phyloP scores from a whole-genome alignment of 1,284 basidiomycete species.

The Testicularia cyperi region DNA sequence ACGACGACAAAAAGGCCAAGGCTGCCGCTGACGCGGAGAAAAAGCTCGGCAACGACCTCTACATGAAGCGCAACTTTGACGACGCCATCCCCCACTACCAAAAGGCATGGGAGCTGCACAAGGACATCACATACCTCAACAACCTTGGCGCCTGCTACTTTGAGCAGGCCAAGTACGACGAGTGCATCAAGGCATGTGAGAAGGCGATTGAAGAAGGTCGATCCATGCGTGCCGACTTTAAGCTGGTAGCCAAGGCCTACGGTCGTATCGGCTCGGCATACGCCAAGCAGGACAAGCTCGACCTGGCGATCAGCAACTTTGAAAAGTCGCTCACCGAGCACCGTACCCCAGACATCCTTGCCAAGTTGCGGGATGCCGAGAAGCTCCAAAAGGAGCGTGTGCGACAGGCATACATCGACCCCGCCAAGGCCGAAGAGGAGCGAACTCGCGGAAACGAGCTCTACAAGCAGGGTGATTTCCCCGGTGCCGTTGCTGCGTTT shows the following conservation, averaged over 20 bases:
- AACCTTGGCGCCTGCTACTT: constrained; percentile 77
- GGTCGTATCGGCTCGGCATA: constrained; percentile 87
- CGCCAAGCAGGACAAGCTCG: constrained; percentile 76
- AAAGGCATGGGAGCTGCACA: constrained; percentile 89
- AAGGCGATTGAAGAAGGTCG: constrained; percentile 94
- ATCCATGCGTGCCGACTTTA: constrained; percentile 66
- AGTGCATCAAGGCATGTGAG: constrained; percentile 86
- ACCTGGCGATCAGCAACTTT: constrained; percentile 66
- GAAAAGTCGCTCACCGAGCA: constrained; percentile 83
- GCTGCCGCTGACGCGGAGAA: constrained; percentile 56
- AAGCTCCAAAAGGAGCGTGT: constrained; percentile 76
- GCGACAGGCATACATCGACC: constrained; percentile 83
- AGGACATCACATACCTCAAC: constrained; percentile 85
- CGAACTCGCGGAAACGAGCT: constrained; percentile 87
- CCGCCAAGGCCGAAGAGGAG: constrained; percentile 77
- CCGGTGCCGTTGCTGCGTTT: constrained; percentile 87
- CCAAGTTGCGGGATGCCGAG: constrained; percentile 77
- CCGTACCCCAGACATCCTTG: constrained; percentile 87
- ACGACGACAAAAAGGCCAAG: constrained; percentile 46
- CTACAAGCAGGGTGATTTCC: constrained; percentile 73
- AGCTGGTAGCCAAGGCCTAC: constrained; percentile 71
- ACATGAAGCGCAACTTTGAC: constrained; percentile 73
- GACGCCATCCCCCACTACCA: constrained; percentile 61
- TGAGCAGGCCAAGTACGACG: constrained; percentile 87
- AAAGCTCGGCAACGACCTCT: constrained; percentile 73